phyloP scores from a whole-genome alignment of 2,329 filamentous ascomycete genomes.

The Magnaporthiopsis incrustans region DNA sequence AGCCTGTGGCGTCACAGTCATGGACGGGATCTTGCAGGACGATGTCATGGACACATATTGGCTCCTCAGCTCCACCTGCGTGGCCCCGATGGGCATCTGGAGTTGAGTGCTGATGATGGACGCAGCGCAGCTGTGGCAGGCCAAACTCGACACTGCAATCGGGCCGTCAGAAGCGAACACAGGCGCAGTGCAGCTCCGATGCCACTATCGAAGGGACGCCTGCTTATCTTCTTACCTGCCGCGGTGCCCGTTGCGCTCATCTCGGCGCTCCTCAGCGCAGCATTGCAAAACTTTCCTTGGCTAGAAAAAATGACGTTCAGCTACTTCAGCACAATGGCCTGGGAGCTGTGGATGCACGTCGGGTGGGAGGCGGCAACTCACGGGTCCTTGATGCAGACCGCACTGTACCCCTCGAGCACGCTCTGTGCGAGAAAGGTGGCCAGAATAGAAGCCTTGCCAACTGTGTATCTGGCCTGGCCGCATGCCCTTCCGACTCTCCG shows the following conservation, averaged over 20 bases:
- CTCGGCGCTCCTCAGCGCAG: background rate
- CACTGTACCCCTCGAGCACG: background rate
- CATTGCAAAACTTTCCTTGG: background rate
- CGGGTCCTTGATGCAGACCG: background rate
- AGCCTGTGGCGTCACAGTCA: background rate
- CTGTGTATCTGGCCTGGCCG: background rate
- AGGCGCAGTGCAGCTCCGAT: too few species aligned
- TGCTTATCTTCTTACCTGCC: background rate
- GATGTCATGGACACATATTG: background rate
- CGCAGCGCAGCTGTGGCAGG: background rate
- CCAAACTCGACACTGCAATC: background rate
- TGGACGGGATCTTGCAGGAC: background rate
- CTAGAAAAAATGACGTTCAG: background rate
- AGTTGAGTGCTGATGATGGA: background rate
- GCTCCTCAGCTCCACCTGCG: background rate
- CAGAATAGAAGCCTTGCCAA: background rate
- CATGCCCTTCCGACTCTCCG: background rate
- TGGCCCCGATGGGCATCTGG: background rate
- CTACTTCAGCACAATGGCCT: background rate
- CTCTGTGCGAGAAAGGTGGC: background rate
- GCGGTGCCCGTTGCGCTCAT: background rate
- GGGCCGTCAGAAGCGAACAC: background rate
- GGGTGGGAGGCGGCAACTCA: background rate
- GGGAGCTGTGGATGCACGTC: background rate
- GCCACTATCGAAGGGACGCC: too few species aligned